These are phyloP conservation scores for Umbelopsis vinacea DNA, from an alignment of 192 early-diverging fungal species.

Conservation along the genomic window DNA sequence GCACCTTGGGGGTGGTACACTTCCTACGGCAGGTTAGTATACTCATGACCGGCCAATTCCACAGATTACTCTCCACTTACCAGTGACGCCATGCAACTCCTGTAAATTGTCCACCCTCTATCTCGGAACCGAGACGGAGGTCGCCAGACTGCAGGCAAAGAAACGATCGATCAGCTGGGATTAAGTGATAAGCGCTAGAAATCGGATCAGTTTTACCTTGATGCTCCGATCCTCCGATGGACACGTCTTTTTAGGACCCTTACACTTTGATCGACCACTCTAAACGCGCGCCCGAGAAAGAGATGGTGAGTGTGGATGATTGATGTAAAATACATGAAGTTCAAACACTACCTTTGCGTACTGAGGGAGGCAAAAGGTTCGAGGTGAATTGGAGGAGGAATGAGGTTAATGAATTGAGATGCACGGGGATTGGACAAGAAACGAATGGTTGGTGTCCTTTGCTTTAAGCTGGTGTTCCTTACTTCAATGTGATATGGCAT, in stretches of 20 bases:
- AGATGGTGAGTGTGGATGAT: background rate
- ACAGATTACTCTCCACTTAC: background rate
- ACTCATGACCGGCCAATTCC: background rate
- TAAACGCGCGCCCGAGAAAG: background rate
- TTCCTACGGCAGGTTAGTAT: slow-evolving; percentile 12
- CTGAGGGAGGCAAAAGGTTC: too few relatives aligned
- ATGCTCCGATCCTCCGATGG: slow-evolving; percentile 11
- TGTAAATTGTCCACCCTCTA: background rate
- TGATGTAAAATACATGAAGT: background rate
- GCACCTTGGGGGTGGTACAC: slow-evolving; percentile 22
- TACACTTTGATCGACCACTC: slow-evolving; percentile 16
- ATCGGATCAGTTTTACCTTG: background rate
- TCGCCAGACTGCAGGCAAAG: background rate
- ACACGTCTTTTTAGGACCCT: slow-evolving; percentile 20
- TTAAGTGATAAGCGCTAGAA: too few relatives aligned
- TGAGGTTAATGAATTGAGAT: too few relatives aligned
- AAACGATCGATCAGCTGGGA: background rate
- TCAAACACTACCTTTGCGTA: background rate
- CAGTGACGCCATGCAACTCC: slow-evolving; percentile 22
- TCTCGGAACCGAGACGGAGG: slow-evolving; percentile 20
- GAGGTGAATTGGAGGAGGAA: too few relatives aligned
- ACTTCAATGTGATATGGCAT: slow-evolving; percentile 20
- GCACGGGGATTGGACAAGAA: too few relatives aligned
- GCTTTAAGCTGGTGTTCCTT: too few relatives aligned
- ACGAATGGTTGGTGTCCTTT: too few relatives aligned